Conservation (phyloP, 805 yeast species). For the Spathaspora gorwiae region DNA sequence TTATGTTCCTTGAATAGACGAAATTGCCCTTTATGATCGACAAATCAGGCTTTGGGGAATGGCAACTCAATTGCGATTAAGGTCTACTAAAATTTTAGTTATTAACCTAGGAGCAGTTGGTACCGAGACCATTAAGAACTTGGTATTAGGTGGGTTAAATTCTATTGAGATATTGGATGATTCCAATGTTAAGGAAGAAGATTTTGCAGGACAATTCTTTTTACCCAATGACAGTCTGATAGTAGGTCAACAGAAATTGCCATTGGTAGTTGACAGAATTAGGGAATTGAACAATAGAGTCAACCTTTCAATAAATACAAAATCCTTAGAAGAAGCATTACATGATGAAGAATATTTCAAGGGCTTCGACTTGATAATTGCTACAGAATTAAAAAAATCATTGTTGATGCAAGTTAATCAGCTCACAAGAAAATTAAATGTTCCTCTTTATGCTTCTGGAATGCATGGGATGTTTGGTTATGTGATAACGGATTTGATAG, state of each 20-base stretch:
- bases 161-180: slow-evolving; percentile 65
- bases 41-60: slow-evolving; percentile 96
- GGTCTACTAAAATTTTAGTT: slow-evolving; percentile 66
- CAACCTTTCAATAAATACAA: slow-evolving; percentile 42
- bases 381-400: slow-evolving; percentile 53
- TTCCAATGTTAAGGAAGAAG: slow-evolving; percentile 50
- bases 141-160: slow-evolving; percentile 86
- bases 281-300: slow-evolving; percentile 81
- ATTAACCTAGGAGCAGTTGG: slow-evolving; percentile 76
- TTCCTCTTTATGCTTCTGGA: slow-evolving; percentile 67
- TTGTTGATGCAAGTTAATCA: slow-evolving; percentile 48
- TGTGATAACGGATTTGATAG: slow-evolving; percentile 71
- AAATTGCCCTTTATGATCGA: slow-evolving; percentile 87
- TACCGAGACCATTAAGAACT: slow-evolving; percentile 75
- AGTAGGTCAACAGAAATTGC: slow-evolving; percentile 53
- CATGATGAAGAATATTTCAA: slow-evolving; percentile 36
- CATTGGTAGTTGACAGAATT: slow-evolving; percentile 51
- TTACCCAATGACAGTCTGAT: slow-evolving; percentile 47
- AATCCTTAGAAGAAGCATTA: slow-evolving; percentile 14
- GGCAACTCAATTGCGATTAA: slow-evolving; percentile 77
- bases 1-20: slow-evolving; percentile 42
- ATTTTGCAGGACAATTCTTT: slow-evolving; percentile 73
- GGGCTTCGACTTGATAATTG: slow-evolving; percentile 67
- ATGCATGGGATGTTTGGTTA: slow-evolving; percentile 81
- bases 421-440: slow-evolving; percentile 48